Evolutionary conservation across 768 basidiomycete species (phyloP).

Genomic region (Calocybe cyanea): DNA sequence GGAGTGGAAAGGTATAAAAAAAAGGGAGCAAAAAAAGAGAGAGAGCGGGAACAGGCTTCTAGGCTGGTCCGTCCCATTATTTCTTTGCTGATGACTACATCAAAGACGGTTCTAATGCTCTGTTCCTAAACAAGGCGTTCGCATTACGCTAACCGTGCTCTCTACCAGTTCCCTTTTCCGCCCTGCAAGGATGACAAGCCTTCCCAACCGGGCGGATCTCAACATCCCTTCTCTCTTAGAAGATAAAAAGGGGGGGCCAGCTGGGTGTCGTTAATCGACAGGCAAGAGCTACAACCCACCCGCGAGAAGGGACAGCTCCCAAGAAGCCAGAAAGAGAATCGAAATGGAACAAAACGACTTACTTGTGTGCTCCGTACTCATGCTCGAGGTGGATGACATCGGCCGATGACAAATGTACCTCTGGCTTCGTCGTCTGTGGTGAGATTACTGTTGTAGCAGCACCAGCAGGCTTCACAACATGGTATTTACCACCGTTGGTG

Average conservation of each 20-base stretch:
- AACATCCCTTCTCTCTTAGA: no score
- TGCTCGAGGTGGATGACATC: slow-evolving; percentile 80
- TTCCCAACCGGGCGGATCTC: no score
- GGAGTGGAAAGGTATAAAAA: slow-evolving; percentile 15
- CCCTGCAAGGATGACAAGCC: no score
- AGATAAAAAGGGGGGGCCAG: slow-evolving; percentile 14
- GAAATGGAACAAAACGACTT: slow-evolving; percentile 30
- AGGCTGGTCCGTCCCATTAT: no score
- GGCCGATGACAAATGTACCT: slow-evolving; percentile 46
- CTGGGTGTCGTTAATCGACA: slow-evolving; percentile 19
- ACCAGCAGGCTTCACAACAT: slow-evolving; percentile 12
- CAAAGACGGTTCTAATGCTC: no score
- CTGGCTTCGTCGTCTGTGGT: neutral
- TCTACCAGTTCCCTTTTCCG: no score
- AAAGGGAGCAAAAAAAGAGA: slow-evolving; percentile 15
- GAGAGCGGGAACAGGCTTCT: slow-evolving; percentile 16
- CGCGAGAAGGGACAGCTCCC: neutral
- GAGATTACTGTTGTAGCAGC: neutral
- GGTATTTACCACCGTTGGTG: slow-evolving; percentile 16
- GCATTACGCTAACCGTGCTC: no score
- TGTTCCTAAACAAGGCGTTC: no score
- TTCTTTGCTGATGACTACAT: no score
- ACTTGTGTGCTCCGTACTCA: slow-evolving; percentile 87
- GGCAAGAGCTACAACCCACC: no score
- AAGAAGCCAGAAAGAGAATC: slow-evolving; percentile 18